Evolutionary conservation across 2,329 filamentous ascomycete species (phyloP).

Genomic region (Stemphylium lycopersici): DNA sequence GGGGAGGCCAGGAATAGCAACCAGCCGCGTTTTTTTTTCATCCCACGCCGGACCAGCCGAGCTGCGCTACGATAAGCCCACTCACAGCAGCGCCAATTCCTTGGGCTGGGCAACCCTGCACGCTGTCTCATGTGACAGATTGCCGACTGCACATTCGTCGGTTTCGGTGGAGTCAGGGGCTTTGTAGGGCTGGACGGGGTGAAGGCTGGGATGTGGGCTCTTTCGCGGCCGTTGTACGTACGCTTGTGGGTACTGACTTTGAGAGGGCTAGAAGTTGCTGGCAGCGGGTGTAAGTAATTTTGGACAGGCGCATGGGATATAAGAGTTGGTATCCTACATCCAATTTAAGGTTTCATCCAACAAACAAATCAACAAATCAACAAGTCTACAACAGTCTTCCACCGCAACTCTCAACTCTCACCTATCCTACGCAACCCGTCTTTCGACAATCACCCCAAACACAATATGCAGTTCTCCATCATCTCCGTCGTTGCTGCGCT

Average conservation of each 20-base stretch:
- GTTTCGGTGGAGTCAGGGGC: constrained; percentile 7
- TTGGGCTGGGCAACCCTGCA: constrained; percentile 2
- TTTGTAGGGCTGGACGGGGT: constrained; percentile 8
- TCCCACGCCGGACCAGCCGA: constrained; percentile 2
- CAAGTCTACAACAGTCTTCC: not conserved
- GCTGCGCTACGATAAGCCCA: constrained; percentile 3
- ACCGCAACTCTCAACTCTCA: not conserved
- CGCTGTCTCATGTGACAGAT: constrained; percentile 5
- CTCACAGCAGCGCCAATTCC: constrained; percentile 4
- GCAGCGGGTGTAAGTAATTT: not conserved
- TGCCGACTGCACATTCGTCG: not conserved
- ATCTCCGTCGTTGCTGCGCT: constrained; percentile 32
- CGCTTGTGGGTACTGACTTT: constrained; percentile 10
- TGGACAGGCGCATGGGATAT: constrained; percentile 8
- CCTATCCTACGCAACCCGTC: not conserved
- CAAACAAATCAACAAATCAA: constrained; percentile 2
- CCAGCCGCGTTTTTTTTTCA: constrained; percentile 2
- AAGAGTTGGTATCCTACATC: constrained; percentile 4
- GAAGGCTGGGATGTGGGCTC: constrained; percentile 17
- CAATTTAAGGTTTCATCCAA: not conserved
- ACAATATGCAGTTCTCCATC: constrained; percentile 43
- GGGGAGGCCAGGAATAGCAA: constrained; percentile 10
- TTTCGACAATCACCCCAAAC: constrained; percentile 4
- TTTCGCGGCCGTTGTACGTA: constrained; percentile 17
- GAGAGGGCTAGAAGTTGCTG: constrained; percentile 8